These are phyloP conservation scores for Fusarium praegraminearum DNA, from an alignment of 2,329 filamentous ascomycete genomes.

Conservation along the genomic window DNA sequence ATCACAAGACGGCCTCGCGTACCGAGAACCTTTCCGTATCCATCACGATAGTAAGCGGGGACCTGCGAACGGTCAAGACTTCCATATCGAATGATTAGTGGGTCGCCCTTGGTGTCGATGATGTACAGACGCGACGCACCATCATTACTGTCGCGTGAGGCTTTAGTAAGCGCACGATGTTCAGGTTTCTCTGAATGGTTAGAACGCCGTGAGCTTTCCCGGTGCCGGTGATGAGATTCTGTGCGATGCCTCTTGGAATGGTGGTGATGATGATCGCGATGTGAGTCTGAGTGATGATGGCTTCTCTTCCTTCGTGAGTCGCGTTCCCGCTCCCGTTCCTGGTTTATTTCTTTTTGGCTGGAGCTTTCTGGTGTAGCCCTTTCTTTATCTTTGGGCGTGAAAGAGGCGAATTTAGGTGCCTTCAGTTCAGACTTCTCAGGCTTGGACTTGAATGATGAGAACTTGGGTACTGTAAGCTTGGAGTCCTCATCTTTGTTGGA, in stretches of 20 bases:
- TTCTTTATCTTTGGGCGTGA: conserved; percentile 64
- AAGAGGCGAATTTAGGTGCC: conserved; percentile 79
- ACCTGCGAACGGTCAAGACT: conserved; percentile 77
- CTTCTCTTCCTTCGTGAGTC: conserved; percentile 41
- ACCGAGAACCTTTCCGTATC: conserved; percentile 78
- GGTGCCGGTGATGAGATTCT: conserved; percentile 28
- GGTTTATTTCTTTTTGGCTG: conserved; percentile 31
- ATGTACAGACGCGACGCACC: conserved; percentile 59
- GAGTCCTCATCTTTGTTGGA: conserved; percentile 43
- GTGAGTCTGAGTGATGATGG: conserved; percentile 32
- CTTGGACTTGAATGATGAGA: conserved; percentile 74
- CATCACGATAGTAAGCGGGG: conserved; percentile 76
- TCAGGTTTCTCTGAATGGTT: conserved; percentile 19
- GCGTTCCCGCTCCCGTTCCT: conserved; percentile 38
- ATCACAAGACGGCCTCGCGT: conserved; percentile 70
- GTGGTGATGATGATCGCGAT: conserved; percentile 35
- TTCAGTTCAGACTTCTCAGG: conserved; percentile 35
- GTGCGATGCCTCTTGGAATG: conserved; percentile 35
- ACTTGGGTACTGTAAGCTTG: conserved; percentile 69
- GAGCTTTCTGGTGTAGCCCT: conserved; percentile 43
- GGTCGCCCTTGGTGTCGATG: conserved; percentile 81
- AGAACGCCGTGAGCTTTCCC: conserved; percentile 14
- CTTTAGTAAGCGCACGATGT: conserved; percentile 13
- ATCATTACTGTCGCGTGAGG: conserved; percentile 14
- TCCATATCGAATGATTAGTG: conserved; percentile 79